phyloP scores from a whole-genome alignment of 2,329 filamentous ascomycete species.

The Aspergillus pseudonomiae region DNA sequence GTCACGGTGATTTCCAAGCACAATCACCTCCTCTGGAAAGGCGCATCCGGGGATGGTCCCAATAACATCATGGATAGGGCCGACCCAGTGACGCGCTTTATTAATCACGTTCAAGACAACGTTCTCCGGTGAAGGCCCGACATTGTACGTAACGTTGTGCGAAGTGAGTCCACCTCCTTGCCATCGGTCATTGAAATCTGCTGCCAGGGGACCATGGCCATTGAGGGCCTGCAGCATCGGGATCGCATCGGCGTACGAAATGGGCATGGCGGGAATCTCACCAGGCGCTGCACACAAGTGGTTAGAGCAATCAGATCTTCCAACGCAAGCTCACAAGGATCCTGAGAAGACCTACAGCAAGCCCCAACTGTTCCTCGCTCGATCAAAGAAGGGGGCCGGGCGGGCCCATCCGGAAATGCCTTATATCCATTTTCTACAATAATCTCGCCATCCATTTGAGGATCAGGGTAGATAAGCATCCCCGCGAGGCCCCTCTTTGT shows the following conservation, averaged over 20 bases:
- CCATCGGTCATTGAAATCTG: conserved; percentile 22
- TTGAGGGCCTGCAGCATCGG: conserved; percentile 35
- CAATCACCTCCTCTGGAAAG: conserved; percentile 39
- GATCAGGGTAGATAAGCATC: not conserved
- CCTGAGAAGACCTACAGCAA: not conserved
- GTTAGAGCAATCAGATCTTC: not conserved
- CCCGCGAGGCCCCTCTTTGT: not conserved
- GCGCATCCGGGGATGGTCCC: not conserved
- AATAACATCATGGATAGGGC: not conserved
- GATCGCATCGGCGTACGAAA: conserved; percentile 5
- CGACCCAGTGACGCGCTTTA: not conserved
- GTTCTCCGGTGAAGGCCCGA: conserved; percentile 19
- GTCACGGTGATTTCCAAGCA: conserved; percentile 58
- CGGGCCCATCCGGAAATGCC: not conserved
- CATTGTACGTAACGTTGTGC: conserved; percentile 17
- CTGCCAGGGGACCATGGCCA: conserved; percentile 31
- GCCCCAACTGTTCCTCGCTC: not conserved
- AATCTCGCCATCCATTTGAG: not conserved
- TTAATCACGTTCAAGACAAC: conserved; percentile 24
- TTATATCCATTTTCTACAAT: not conserved
- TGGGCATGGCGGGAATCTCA: not conserved
- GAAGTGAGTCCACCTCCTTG: conserved; percentile 14
- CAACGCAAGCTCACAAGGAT: not conserved
- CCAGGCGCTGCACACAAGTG: not conserved
- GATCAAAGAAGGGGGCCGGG: not conserved